These are phyloP conservation scores for Dactylis glomerata DNA, from an alignment of 176 grass and related monocot genomes.

Conservation along the genomic window DNA sequence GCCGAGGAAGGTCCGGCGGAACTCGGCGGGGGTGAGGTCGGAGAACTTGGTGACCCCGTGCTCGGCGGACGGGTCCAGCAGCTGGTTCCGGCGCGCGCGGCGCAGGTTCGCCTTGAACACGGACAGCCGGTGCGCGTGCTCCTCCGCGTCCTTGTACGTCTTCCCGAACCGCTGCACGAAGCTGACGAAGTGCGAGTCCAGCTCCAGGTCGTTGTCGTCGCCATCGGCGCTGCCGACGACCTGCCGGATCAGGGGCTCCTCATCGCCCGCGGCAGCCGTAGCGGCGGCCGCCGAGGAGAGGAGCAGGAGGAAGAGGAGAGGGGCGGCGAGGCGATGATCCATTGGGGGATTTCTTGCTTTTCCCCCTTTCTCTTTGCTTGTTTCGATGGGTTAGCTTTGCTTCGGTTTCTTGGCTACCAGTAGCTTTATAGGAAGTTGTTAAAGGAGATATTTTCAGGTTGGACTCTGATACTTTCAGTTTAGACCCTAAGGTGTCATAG, in stretches of 20 bases:
- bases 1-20: constrained; percentile 66
- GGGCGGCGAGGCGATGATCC: constrained; percentile 40
- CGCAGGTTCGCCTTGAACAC: constrained; percentile 84
- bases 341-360: constrained; percentile 27
- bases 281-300: not conserved
- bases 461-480: not conserved
- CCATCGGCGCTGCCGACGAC: constrained; percentile 39
- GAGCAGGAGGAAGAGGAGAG: constrained; percentile 27
- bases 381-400: constrained; percentile 27
- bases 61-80: constrained; percentile 71
- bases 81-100: constrained; percentile 66
- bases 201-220: constrained; percentile 44
- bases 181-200: constrained; percentile 65
- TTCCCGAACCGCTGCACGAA: constrained; percentile 71
- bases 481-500: not conserved
- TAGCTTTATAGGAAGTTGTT: constrained; percentile 30
- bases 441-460: not conserved
- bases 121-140: constrained; percentile 70
- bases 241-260: constrained; percentile 66
- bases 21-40: constrained; percentile 85
- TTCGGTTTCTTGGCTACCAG: not conserved
- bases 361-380: not conserved
- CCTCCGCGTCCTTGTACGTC: constrained; percentile 62
- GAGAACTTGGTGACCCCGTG: constrained; percentile 92
- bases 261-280: not conserved